phyloP scores from a whole-genome alignment of 2,329 filamentous ascomycete genomes.

The Didymella keratinophila region DNA sequence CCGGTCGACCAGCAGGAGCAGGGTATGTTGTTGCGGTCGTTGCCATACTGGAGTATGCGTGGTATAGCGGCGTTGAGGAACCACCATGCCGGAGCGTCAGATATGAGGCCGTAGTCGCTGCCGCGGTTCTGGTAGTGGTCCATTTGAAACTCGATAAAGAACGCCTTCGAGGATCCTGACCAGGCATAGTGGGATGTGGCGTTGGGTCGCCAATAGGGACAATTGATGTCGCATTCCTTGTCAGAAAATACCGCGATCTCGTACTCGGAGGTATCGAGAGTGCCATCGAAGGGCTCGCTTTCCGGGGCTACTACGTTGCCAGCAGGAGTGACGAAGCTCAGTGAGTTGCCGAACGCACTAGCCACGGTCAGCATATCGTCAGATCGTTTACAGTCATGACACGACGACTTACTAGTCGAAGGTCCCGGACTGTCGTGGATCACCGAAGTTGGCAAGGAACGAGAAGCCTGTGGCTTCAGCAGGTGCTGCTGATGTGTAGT shows the following conservation, averaged over 20 bases:
- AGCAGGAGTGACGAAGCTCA: conserved; percentile 62
- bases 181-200: conserved; percentile 70
- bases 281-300: conserved; percentile 60
- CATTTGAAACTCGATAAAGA: conserved; percentile 79
- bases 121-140: conserved; percentile 48
- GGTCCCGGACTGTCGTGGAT: conserved; percentile 61
- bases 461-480: conserved; percentile 60
- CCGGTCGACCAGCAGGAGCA: conserved; percentile 77
- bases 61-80: conserved; percentile 77
- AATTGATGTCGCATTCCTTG: conserved; percentile 56
- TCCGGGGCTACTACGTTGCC: conserved; percentile 57
- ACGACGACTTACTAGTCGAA: conserved; percentile 56
- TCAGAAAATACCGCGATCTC: conserved; percentile 50
- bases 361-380: conserved; percentile 11
- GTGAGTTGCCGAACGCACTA: conserved; percentile 63
- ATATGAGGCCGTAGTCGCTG: conserved; percentile 53
- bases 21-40: conserved; percentile 49
- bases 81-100: conserved; percentile 79
- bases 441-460: conserved; percentile 67
- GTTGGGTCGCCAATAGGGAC: conserved; percentile 59
- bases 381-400: background rate
- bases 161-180: conserved; percentile 72
- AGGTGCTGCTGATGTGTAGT: conserved; percentile 55
- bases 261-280: conserved; percentile 42
- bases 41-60: conserved; percentile 72